phyloP scores from a whole-genome alignment of 1,284 basidiomycete genomes.

The Exobasidium cylindrosporum region DNA sequence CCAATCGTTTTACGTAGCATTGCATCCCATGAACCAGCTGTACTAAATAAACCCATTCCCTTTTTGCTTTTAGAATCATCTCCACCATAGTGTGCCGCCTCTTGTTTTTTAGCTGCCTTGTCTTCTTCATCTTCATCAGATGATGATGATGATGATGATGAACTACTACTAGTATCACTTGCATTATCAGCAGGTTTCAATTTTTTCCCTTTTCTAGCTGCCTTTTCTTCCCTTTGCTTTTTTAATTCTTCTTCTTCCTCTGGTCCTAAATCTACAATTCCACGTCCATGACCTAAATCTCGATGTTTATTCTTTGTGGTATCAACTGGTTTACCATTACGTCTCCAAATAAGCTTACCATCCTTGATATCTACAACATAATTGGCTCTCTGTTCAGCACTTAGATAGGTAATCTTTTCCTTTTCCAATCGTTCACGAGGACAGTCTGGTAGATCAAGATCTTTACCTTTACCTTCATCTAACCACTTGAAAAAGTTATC shows the following conservation, averaged over 20 bases:
- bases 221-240: conserved; percentile 12
- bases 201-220: conserved; percentile 1
- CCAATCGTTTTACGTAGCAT: conserved; percentile 35
- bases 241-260: conserved; percentile 35
- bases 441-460: conserved; percentile 66
- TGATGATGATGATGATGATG: conserved; percentile 4
- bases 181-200: conserved; percentile 16
- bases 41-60: conserved; percentile 23
- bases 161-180: conserved; percentile 10
- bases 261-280: conserved; percentile 47
- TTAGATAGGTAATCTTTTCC: conserved; percentile 58
- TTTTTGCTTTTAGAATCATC: conserved; percentile 25
- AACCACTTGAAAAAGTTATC: conserved; percentile 62
- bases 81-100: conserved; percentile 25
- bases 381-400: conserved; percentile 67
- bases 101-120: conserved; percentile 18
- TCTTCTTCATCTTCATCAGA: conserved; percentile 14
- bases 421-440: conserved; percentile 68
- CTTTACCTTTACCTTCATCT: conserved; percentile 68
- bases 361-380: conserved; percentile 66
- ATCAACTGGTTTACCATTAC: conserved; percentile 63
- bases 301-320: conserved; percentile 47
- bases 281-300: conserved; percentile 46
- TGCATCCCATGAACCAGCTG: conserved; percentile 36
- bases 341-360: conserved; percentile 71